phyloP scores from a whole-genome alignment of 2,329 filamentous ascomycete species.

The Botrytis sinoallii region DNA sequence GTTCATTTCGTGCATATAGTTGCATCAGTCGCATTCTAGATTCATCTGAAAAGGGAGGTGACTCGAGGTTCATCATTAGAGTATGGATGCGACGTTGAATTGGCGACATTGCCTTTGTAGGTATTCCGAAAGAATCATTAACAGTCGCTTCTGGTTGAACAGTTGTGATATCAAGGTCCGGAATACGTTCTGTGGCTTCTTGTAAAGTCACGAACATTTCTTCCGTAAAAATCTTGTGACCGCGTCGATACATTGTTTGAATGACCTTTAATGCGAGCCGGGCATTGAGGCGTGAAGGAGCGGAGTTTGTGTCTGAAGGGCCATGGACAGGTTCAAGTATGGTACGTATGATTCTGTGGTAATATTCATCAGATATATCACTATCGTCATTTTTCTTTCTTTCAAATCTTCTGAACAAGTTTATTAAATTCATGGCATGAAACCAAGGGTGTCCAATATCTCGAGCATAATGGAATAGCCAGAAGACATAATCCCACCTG shows the following conservation, averaged over 20 bases:
- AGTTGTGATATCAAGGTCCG: background rate
- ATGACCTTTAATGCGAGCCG: slow-evolving; percentile 42
- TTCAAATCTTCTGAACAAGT: background rate
- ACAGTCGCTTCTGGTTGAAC: slow-evolving; percentile 33
- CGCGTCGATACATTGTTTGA: slow-evolving; percentile 42
- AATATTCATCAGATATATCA: slow-evolving; percentile 38
- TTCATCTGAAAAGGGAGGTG: slow-evolving; percentile 41
- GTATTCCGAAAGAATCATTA: slow-evolving; percentile 29
- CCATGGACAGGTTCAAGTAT: slow-evolving; percentile 35
- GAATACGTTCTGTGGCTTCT: slow-evolving; percentile 24
- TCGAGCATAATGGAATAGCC: slow-evolving; percentile 41
- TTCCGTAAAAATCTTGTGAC: slow-evolving; percentile 41
- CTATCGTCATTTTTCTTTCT: slow-evolving; percentile 5
- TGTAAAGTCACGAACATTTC: slow-evolving; percentile 32
- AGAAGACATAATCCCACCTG: slow-evolving; percentile 38
- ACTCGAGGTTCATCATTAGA: slow-evolving; percentile 47
- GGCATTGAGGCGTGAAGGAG: slow-evolving; percentile 4
- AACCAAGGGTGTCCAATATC: slow-evolving; percentile 38
- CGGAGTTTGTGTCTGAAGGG: slow-evolving; percentile 25
- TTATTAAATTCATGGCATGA: background rate
- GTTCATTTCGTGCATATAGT: slow-evolving; percentile 45
- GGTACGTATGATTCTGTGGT: slow-evolving; percentile 39
- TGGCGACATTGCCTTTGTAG: slow-evolving; percentile 23
- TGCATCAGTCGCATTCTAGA: slow-evolving; percentile 45
- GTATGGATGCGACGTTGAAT: slow-evolving; percentile 39